phyloP scores from a whole-genome alignment of 352 stramenopile genomes.

The Globisporangium yorkense region DNA sequence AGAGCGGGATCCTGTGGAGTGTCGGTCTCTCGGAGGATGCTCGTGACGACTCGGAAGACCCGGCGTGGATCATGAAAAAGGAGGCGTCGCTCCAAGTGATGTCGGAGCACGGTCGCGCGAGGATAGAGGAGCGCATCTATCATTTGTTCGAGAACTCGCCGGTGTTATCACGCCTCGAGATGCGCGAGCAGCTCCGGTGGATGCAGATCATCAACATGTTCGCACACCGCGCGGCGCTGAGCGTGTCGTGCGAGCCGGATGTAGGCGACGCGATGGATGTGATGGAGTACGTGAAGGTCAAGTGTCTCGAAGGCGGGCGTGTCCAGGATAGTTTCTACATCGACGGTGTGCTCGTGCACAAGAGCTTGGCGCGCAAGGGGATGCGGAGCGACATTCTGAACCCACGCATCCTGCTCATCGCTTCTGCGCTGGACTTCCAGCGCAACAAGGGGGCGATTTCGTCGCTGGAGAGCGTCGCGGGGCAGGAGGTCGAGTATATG shows the following conservation, averaged over 20 bases:
- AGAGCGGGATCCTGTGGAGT: conserved; percentile 47
- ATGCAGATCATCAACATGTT: conserved; percentile 82
- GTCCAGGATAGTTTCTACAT: conserved; percentile 86
- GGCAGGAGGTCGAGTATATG: conserved; percentile 88
- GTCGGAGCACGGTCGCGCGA: conserved; percentile 48
- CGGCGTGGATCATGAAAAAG: conserved; percentile 29
- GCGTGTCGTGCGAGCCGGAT: conserved; percentile 62
- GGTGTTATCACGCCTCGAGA: conserved; percentile 45
- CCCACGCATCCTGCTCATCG: conserved; percentile 78
- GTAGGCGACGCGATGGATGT: conserved; percentile 74
- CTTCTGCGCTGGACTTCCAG: conserved; percentile 80
- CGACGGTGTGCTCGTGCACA: conserved; percentile 84
- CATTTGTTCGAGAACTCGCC: conserved; percentile 51
- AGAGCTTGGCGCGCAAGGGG: conserved; percentile 72
- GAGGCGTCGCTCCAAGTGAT: conserved; percentile 48
- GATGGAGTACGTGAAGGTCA: conserved; percentile 82
- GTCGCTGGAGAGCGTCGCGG: conserved; percentile 75
- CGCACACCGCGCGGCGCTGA: conserved; percentile 49
- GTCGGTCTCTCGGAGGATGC: conserved; percentile 64
- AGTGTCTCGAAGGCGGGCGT: conserved; percentile 68
- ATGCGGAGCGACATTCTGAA: conserved; percentile 81
- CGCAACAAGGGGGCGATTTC: conserved; percentile 79
- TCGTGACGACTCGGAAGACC: conserved; percentile 44
- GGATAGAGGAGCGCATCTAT: conserved; percentile 74
- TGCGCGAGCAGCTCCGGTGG: conserved; percentile 73